Conservation (phyloP, 345 rosid genomes). For the Eucalyptus viminalis region DNA sequence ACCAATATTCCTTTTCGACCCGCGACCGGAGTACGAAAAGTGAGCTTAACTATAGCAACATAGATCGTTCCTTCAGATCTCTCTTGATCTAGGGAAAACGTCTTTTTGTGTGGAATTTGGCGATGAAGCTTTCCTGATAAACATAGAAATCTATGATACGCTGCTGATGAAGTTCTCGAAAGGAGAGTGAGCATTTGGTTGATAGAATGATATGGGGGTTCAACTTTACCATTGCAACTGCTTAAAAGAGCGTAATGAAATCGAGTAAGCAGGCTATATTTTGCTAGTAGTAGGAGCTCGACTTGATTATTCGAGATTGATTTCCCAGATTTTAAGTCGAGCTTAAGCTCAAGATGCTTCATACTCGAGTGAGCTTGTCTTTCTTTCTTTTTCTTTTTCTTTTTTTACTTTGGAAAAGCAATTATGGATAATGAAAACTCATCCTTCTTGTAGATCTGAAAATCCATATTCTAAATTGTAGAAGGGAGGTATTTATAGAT, state of each 20-base stretch:
- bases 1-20: background rate
- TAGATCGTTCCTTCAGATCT: background rate
- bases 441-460: background rate
- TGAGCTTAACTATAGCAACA: background rate
- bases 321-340: background rate
- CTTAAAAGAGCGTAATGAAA: background rate
- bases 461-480: background rate
- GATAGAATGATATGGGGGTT: background rate
- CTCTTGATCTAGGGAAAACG: background rate
- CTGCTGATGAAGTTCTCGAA: background rate
- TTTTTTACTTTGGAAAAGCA: background rate
- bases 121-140: background rate
- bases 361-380: background rate
- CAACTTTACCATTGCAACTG: background rate
- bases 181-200: background rate
- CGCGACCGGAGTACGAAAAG: background rate
- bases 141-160: background rate
- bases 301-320: background rate
- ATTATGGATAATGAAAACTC: background rate
- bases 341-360: background rate
- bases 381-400: rapidly evolving
- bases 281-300: background rate
- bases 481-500: background rate
- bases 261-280: background rate
- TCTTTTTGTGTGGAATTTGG: background rate